A percentile compares a stretch with the other conserved stretches of the same genome.
These are phyloP conservation scores for Scheffersomyces lignicola DNA, from an alignment of 1,139 yeast species.

Conservation along the genomic window DNA sequence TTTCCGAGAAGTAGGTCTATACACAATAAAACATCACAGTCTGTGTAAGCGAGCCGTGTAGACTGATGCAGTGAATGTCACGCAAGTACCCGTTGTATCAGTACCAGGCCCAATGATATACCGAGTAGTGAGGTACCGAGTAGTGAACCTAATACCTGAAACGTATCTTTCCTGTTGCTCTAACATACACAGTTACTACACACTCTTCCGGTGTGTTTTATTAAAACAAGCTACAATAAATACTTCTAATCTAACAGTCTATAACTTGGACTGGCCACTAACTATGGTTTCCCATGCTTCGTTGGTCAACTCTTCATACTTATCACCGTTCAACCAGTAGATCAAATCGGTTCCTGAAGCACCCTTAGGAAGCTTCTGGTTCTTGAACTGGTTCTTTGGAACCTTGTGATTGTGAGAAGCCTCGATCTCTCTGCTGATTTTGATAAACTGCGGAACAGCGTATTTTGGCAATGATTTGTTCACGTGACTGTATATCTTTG, in stretches of 20 bases:
- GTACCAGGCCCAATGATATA: too few species aligned
- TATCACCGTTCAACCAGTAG: slow-evolving; percentile 65
- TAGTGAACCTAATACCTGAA: too few species aligned
- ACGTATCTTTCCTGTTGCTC: too few species aligned
- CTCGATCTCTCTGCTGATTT: slow-evolving; percentile 61
- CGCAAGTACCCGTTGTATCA: too few species aligned
- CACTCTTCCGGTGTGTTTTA: too few species aligned
- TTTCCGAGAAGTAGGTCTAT: slow-evolving; percentile 57
- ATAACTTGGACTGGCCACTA: slow-evolving; percentile 41
- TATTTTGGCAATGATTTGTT: slow-evolving; percentile 67
- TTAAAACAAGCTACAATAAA: too few species aligned
- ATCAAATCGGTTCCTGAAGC: slow-evolving; percentile 58
- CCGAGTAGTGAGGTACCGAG: too few species aligned
- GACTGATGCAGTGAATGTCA: too few species aligned
- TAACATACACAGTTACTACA: not conserved
- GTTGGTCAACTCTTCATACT: slow-evolving; percentile 59
- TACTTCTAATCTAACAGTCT: slow-evolving; percentile 6
- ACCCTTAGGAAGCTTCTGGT: slow-evolving; percentile 76
- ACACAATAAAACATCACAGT: too few species aligned
- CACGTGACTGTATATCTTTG: slow-evolving; percentile 35
- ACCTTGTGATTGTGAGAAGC: slow-evolving; percentile 85
- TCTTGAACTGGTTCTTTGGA: slow-evolving; percentile 73
- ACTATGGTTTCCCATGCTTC: slow-evolving; percentile 59
- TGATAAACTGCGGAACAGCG: slow-evolving; percentile 83
- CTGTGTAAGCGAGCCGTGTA: too few species aligned